Evolutionary conservation across 2,329 filamentous ascomycete genomes (phyloP), one percentile per base, ranked within the genome.

Genomic region (Trichoderma citrinoviride): DNA sequence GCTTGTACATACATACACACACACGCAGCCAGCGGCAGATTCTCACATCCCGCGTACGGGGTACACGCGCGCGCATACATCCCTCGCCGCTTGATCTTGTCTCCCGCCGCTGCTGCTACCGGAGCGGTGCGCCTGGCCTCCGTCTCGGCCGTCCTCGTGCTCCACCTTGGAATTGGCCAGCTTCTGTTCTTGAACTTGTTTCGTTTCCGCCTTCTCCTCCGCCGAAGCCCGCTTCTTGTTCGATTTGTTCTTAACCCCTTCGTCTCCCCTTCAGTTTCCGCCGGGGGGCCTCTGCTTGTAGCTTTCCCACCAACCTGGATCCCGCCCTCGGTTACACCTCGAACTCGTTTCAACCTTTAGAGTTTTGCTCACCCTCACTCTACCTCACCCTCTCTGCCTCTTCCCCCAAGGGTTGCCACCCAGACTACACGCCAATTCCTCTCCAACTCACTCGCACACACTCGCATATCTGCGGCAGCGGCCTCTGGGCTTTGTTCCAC

Each of bases 201-300:
- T 64, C 60, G 60, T 62, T 62, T 55, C 56, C 47, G 57, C 43
- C 47, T 54, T 52, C 56, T 55, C 55, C 50, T 65, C 50, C 55
- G 57, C 57, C 50, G 46, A 52, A 55, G 47, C 64, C 54, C 50
- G 56, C 53, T 44, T 47, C 33, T 55, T 46, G 15, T 62, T 65
- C 63, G 65, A 62, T 62, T 62, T 62, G 62, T 65, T 65, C 61
- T 66, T 65, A 65, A 65, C 50, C 57, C 52, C 60, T 62, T 54
- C 67, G 58, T 66, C 61, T 68, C 64, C 75, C 78, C 75, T 77
- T 77, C 75, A 55, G 37, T 64, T 60, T 54, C 61, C 77, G 78
- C 85, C 84, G 80, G 83, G 83, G 83, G 33, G 8, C 33, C 82
- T 82, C 78, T 37, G 77, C 82, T 78, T 85, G 83, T 83, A 83